Base-by-base conservation (phyloP, 2,329 filamentous ascomycete species). In the Rugonectria rugulosa region DNA sequence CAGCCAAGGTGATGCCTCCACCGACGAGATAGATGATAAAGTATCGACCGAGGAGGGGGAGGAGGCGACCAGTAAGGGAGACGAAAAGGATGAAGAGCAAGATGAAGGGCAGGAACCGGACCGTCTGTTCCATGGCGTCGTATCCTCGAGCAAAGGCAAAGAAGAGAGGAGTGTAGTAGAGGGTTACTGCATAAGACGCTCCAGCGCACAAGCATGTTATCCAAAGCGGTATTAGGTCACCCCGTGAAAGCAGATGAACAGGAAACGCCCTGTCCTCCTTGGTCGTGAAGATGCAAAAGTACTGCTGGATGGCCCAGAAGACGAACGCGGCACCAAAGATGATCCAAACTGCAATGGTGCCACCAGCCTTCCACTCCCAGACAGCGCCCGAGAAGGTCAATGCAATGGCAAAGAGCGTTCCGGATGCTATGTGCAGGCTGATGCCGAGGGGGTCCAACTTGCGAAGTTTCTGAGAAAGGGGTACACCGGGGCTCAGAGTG, bases 161-260 rank as follows among this genome's bases (percentile, higher is more conserved):
- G 69, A 76, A 84, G 1, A 85, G 69, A 0, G 83, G 82, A 7
- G 81, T 77, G 67, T 81, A 85, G 69, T 84, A 85, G 6, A 81
- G 70, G 0, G 73, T 62, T 40, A 78, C 68, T 12, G 75, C 77
- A 54, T 75, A 72, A 8, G 68, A 68, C 3, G 73, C 69, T 6
- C 70, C 73, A 0, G 71, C 70, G 26, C 68, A 70, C 2, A 70
- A 65, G 1, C 73, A 78, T 6, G 71, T 69, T 24, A 81, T 65
- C 61, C 74, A 79, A 1, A 83, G 66, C 0, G 83, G 65, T 1
- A 79, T 46, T 14, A 77, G 63, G 11, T 73, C 72, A 3, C 71
- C 68, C 7, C 69, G 66, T 6, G 14, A 74, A 6, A 60, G 45
- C n/a, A 60, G 48, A 10, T 60, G 57, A 5, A 46, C 42, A 3